Evolutionary conservation across 306 rosid species (phyloP), one percentile per base, ranked within the genome.

Genomic region (Fagus sylvatica): DNA sequence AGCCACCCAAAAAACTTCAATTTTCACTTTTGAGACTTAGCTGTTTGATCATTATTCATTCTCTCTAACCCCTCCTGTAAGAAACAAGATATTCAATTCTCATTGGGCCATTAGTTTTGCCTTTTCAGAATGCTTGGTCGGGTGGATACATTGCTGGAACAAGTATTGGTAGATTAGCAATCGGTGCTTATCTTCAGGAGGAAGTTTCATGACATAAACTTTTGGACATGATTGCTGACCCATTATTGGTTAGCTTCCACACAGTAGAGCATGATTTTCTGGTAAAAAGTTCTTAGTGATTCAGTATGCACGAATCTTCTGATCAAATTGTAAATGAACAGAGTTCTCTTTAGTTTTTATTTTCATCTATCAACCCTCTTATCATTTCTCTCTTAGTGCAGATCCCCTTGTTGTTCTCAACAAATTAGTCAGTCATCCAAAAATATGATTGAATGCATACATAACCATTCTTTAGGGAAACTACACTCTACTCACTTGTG

Each of bases 61-160:
- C 8, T 34, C 69, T 36, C 19, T 8, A 13, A 4, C 19, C 69
- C 42, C 37, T 15, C 41, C 43, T 62, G 22, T 33, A 62, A 13
- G 69, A 34, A 36, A 57, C 64, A 46, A 46, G 51, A 46, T 57
- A n/a, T 28, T 57, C 33, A 57, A 33, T n/a, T 7, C 74, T 73
- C 51, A 32, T 30, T 2, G 19, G 19, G 7, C 41, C 60, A 34
- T 62, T 4, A 33, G 34, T 79, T 73, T 55, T 75, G 9, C 12
- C 51, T 40, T 53, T 70, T 37, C 93, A 93, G 97, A 93, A 91
- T 87, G 96, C 96, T 75, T 94, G 97, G 98, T 92, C 95, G 3
- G 97, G 95, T 59, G 98, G 94, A 73, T 89, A 85, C 80, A 83
- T 87, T 57, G 96, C 96, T 12, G 98, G 97, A 84, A 88, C 93